Percentiles rank a stretch among this genome's conserved stretches.
phyloP scores from a whole-genome alignment of 345 rosid species.

The Streptanthus diversifolius region DNA sequence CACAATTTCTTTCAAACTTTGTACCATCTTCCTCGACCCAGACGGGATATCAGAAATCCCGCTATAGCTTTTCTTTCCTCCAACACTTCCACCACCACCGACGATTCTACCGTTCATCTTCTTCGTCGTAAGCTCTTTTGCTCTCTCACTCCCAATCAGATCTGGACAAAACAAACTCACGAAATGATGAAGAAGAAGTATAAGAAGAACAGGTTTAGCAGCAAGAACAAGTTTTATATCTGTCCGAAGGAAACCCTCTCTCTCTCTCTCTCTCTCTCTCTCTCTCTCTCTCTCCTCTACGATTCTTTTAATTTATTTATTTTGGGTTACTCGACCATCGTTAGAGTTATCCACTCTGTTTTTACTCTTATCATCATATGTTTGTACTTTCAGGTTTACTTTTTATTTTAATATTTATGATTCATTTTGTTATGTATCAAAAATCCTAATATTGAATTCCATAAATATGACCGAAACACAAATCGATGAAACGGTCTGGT shows the following conservation, averaged over 20 bases:
- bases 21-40: background rate
- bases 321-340: background rate
- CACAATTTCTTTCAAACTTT: background rate
- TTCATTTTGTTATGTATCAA: too few relatives aligned
- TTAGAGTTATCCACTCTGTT: background rate
- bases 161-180: slow-evolving; percentile 23
- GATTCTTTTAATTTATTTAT: too few relatives aligned
- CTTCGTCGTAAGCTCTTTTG: slow-evolving; percentile 8
- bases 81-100: background rate
- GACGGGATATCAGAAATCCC: background rate
- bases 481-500: slow-evolving; percentile 25
- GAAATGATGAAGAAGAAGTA: background rate
- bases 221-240: background rate
- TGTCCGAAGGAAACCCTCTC: slow-evolving; percentile 3
- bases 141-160: slow-evolving; percentile 8
- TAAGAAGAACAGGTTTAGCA: background rate
- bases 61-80: background rate
- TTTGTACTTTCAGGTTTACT: too few relatives aligned
- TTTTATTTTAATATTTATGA: too few relatives aligned
- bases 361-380: too few relatives aligned
- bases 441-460: too few relatives aligned
- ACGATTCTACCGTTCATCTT: slow-evolving; percentile 50
- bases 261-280: background rate
- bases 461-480: background rate
- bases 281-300: too few relatives aligned